Conservation (phyloP, 2,329 filamentous ascomycete species). For the Cucurbitaria berberidis region DNA sequence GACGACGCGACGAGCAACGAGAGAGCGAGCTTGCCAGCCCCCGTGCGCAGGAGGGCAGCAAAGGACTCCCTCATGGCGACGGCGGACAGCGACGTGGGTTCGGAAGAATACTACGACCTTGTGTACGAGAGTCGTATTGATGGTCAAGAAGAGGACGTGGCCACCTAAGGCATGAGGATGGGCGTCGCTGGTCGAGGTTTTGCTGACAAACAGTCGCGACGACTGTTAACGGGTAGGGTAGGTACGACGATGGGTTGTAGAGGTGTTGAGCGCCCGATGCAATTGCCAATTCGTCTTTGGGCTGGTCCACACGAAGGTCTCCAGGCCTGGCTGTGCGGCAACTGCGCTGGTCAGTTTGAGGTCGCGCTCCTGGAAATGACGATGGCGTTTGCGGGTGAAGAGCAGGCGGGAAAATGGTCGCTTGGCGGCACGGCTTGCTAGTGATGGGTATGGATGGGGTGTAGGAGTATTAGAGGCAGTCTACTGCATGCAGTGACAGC, state of each 20-base stretch:
- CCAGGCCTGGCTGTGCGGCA: not conserved
- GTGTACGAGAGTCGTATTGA: slow-evolving; percentile 9
- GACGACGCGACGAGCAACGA: slow-evolving; percentile 42
- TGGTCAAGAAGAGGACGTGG: slow-evolving; percentile 18
- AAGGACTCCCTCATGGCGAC: slow-evolving; percentile 47
- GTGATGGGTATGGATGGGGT: no score
- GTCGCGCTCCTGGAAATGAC: slow-evolving; percentile 24
- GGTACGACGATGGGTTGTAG: not conserved
- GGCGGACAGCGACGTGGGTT: slow-evolving; percentile 23
- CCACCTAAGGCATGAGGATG: slow-evolving; percentile 24
- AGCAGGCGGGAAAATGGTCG: slow-evolving; percentile 24
- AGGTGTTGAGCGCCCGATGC: slow-evolving; percentile 4
- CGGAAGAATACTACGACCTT: slow-evolving; percentile 28
- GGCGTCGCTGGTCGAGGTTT: slow-evolving; percentile 3
- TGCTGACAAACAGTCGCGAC: slow-evolving; percentile 14
- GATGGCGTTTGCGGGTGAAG: slow-evolving; percentile 24
- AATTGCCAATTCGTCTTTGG: slow-evolving; percentile 4
- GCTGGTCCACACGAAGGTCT: slow-evolving; percentile 5
- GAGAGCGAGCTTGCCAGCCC: slow-evolving; percentile 46
- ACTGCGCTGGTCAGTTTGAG: not conserved
- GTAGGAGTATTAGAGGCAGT: slow-evolving; percentile 23
- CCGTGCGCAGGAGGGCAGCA: slow-evolving; percentile 47
- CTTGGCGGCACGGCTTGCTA: slow-evolving; percentile 26
- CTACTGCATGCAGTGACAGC: slow-evolving; percentile 16
- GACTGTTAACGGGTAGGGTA: slow-evolving; percentile 8